A percentile compares a stretch with the other conserved stretches of the same genome.
These are phyloP conservation scores for Tylopilus felleus DNA, from an alignment of 768 basidiomycete genomes.

Conservation along the genomic window DNA sequence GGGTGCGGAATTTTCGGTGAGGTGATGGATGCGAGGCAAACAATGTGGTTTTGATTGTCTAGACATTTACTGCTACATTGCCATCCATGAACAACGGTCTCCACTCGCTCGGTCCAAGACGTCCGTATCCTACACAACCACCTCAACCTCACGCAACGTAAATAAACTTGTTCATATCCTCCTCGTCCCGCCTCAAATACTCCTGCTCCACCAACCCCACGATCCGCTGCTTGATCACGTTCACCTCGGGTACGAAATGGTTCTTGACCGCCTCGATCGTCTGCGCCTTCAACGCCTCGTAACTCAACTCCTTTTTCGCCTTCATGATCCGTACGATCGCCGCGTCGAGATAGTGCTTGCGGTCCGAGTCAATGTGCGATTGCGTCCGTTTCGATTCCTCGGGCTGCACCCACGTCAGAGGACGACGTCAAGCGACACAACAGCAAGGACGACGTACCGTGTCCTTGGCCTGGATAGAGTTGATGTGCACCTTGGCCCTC, in stretches of 20 bases:
- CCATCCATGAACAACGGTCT: too few relatives aligned
- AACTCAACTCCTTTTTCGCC: conserved; percentile 76
- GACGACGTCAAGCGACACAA: not conserved
- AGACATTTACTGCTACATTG: too few relatives aligned
- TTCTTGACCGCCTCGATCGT: conserved; percentile 85
- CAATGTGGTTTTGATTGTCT: not conserved
- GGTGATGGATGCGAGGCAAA: too few relatives aligned
- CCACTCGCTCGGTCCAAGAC: too few relatives aligned
- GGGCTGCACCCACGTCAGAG: conserved; percentile 40
- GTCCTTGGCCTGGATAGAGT: conserved; percentile 92
- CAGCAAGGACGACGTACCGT: conserved; percentile 57
- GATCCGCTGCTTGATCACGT: conserved; percentile 81
- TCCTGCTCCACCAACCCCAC: conserved; percentile 81
- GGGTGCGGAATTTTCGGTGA: too few relatives aligned
- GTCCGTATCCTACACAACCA: not conserved
- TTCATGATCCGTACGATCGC: conserved; percentile 99
- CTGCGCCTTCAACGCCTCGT: conserved; percentile 75
- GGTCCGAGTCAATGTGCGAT: conserved; percentile 80
- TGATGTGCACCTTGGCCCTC: conserved; percentile 81
- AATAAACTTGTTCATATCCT: conserved; percentile 65
- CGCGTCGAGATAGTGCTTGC: conserved; percentile 83
- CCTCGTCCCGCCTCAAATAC: conserved; percentile 75
- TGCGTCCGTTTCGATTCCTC: conserved; percentile 87
- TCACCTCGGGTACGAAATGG: conserved; percentile 83
- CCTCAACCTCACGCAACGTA: conserved; percentile 63